These are phyloP conservation scores for Acidomyces sp. DNA, from an alignment of 495 filamentous ascomycete species.

Conservation along the genomic window DNA sequence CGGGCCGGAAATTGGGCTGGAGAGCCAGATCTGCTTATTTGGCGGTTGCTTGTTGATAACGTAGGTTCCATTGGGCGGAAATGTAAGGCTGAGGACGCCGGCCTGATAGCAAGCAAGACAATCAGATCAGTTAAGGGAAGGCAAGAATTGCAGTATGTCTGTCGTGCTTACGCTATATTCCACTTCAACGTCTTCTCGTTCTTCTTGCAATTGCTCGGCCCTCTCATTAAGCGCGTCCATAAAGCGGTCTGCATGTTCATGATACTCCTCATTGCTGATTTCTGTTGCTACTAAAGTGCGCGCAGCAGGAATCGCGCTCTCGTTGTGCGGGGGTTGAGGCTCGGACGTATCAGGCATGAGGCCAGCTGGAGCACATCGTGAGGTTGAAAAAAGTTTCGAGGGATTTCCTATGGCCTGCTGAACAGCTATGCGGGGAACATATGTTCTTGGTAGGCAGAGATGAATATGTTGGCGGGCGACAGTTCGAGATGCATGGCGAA, in stretches of 20 bases:
- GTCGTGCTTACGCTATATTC: constrained; percentile 41
- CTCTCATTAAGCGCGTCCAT: constrained; percentile 49
- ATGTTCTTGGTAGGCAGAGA: too few species aligned
- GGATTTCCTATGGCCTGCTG: neutral
- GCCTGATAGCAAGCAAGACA: too few species aligned
- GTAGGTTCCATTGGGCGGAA: constrained; percentile 57
- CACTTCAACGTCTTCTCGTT: constrained; percentile 54
- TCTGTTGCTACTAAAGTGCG: constrained; percentile 50
- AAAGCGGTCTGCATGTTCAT: constrained; percentile 54
- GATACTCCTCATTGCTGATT: constrained; percentile 55
- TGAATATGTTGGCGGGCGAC: too few species aligned
- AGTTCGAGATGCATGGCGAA: too few species aligned
- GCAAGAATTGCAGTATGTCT: neutral
- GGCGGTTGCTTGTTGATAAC: constrained; percentile 96
- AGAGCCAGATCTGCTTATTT: constrained; percentile 96
- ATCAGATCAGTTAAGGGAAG: neutral
- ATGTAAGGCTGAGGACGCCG: constrained; percentile 65
- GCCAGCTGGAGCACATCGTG: constrained; percentile 5
- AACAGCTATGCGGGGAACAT: too few species aligned
- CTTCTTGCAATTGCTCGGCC: constrained; percentile 44
- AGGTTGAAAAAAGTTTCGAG: constrained; percentile 5
- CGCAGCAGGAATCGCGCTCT: constrained; percentile 11
- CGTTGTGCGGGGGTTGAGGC: constrained; percentile 22
- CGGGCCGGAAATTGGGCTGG: constrained; percentile 79
- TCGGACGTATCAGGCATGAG: constrained; percentile 28